Evolutionary conservation across 257 asterid genomes (phyloP).

Genomic region (Rauvolfia tetraphylla): DNA sequence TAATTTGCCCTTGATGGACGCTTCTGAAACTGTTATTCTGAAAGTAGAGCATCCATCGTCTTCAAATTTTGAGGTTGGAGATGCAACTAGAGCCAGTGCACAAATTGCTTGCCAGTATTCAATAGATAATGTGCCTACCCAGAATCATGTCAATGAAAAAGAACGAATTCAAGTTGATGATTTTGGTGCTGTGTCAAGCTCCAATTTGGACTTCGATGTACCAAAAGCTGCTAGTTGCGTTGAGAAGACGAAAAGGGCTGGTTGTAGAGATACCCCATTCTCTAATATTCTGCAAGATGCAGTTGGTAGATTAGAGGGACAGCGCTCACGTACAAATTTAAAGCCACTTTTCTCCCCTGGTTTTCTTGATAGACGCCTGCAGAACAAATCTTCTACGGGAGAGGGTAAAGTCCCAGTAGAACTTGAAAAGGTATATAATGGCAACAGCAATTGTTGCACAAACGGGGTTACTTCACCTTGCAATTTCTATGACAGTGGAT

Average conservation of each 20-base stretch:
- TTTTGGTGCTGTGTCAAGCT: constrained; percentile 26
- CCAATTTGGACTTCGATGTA: constrained; percentile 20
- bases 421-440: neutral
- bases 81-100: constrained; percentile 24
- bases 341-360: constrained; percentile 62
- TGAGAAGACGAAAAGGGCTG: constrained; percentile 11
- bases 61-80: constrained; percentile 30
- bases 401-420: constrained; percentile 18
- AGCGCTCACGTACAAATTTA: constrained; percentile 24
- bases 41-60: constrained; percentile 11
- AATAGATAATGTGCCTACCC: constrained; percentile 12
- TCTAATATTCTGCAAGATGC: constrained; percentile 22
- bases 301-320: constrained; percentile 30
- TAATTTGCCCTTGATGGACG: constrained; percentile 2
- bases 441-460: constrained; percentile 17
- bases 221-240: constrained; percentile 17
- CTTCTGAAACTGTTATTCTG: constrained; percentile 11
- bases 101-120: constrained; percentile 12
- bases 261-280: no score
- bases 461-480: constrained; percentile 6
- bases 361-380: constrained; percentile 49
- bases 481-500: neutral
- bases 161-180: constrained; percentile 21
- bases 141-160: constrained; percentile 20
- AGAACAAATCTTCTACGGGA: constrained; percentile 20